Conservation (phyloP, 176 grass and related monocot species). For the Chrysopogon serrulatus region DNA sequence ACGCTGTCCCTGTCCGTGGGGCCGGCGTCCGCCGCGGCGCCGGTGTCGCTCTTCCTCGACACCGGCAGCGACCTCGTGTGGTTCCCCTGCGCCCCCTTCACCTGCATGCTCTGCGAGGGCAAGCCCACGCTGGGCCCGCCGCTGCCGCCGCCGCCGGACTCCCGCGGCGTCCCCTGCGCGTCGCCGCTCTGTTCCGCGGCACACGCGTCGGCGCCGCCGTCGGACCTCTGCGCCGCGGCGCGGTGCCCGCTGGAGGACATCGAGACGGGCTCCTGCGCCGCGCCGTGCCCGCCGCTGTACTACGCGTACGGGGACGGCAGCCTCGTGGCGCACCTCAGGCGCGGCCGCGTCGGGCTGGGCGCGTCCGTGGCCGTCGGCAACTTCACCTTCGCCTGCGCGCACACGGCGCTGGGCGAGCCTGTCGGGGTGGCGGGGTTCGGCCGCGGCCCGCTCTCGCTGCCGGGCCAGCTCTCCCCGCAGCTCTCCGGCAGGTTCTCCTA, state of each 20-base stretch:
- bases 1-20: constrained; percentile 73
- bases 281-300: constrained; percentile 73
- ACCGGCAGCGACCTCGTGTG: constrained; percentile 88
- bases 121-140: constrained; percentile 26
- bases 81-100: constrained; percentile 92
- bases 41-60: constrained; percentile 82
- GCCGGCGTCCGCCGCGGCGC: constrained; percentile 21
- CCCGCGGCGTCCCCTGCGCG: constrained; percentile 45
- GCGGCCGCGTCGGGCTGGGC: constrained; percentile 54
- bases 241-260: constrained; percentile 69
- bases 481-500: constrained; percentile 82
- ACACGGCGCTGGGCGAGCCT: constrained; percentile 74
- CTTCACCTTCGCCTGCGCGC: constrained; percentile 90
- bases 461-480: constrained; percentile 57
- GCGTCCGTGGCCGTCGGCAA: constrained; percentile 43
- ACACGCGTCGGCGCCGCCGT: constrained; percentile 48
- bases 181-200: constrained; percentile 61
- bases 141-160: constrained; percentile 29
- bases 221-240: constrained; percentile 78
- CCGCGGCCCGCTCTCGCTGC: constrained; percentile 75
- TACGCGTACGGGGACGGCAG: constrained; percentile 95
- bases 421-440: constrained; percentile 87
- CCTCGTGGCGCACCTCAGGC: constrained; percentile 66
- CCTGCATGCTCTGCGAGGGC: constrained; percentile 93
- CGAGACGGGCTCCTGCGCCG: constrained; percentile 59